Conservation (phyloP, 2,329 filamentous ascomycete species). For the Drechslerella stenobrocha region DNA sequence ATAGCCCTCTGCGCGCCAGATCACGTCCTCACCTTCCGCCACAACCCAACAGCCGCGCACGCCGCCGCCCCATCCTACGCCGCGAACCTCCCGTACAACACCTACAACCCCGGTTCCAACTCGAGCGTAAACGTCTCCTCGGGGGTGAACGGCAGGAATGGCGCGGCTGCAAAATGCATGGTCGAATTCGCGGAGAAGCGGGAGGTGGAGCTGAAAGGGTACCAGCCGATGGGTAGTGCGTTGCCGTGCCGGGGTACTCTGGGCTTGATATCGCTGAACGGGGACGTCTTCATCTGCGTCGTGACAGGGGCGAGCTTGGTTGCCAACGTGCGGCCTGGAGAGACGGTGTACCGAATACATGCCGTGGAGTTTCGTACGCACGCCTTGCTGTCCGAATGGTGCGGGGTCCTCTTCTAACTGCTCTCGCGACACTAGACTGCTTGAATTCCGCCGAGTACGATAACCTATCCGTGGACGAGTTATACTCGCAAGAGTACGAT, state of each 20-base stretch:
- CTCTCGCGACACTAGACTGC: slow-evolving; percentile 65
- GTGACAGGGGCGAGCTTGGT: slow-evolving; percentile 78
- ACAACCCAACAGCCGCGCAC: slow-evolving; percentile 66
- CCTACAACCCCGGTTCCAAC: slow-evolving; percentile 50
- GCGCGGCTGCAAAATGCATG: slow-evolving; percentile 70
- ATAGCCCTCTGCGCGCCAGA: slow-evolving; percentile 80
- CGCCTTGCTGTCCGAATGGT: slow-evolving; percentile 35
- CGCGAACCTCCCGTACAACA: slow-evolving; percentile 50
- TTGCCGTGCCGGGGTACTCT: slow-evolving; percentile 77
- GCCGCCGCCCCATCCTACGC: slow-evolving; percentile 53
- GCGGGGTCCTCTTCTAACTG: slow-evolving; percentile 20
- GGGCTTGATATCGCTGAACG: slow-evolving; percentile 78
- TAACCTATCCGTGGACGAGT: slow-evolving; percentile 64
- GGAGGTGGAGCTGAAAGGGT: slow-evolving; percentile 71
- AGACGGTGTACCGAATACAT: slow-evolving; percentile 84
- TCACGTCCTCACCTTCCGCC: slow-evolving; percentile 81
- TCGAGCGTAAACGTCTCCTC: slow-evolving; percentile 51
- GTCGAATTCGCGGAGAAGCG: slow-evolving; percentile 76
- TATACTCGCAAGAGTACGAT: slow-evolving; percentile 61
- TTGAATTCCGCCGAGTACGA: slow-evolving; percentile 86
- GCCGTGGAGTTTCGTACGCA: slow-evolving; percentile 75
- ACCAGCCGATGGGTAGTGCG: slow-evolving; percentile 72
- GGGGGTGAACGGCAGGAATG: slow-evolving; percentile 49
- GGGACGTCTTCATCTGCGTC: slow-evolving; percentile 87
- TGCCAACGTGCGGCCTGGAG: slow-evolving; percentile 79